Conservation (phyloP, 2,329 filamentous ascomycete species). For the Microdochium nivale region DNA sequence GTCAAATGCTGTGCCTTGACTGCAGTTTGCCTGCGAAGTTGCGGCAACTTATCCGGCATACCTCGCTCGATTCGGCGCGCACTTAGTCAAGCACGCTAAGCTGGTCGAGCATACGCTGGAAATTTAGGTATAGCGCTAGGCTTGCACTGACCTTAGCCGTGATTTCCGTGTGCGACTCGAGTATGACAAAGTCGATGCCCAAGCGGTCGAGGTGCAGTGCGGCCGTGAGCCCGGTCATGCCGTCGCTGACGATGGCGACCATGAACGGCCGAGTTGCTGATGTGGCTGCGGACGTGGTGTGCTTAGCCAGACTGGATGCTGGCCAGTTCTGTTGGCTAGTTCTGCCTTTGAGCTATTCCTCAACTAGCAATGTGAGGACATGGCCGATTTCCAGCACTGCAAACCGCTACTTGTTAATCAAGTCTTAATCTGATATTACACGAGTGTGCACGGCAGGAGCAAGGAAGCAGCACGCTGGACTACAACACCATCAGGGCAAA, state of each 20-base stretch:
- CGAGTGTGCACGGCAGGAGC: no score
- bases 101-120: constrained; percentile 30
- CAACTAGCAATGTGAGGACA: no score
- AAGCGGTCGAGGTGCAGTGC: constrained; percentile 27
- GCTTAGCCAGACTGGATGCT: neutral
- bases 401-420: no score
- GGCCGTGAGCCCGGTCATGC: constrained; percentile 26
- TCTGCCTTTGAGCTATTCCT: no score
- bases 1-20: constrained; percentile 3
- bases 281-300: neutral
- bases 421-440: no score
- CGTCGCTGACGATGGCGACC: constrained; percentile 9
- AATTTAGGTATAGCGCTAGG: constrained; percentile 26
- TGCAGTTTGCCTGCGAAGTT: neutral
- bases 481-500: no score
- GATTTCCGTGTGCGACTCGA: constrained; percentile 26
- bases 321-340: no score
- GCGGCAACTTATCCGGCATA: constrained; percentile 7
- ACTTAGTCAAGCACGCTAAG: constrained; percentile 24
- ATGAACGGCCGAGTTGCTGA: neutral
- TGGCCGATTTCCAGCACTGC: no score
- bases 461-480: no score
- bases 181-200: constrained; percentile 32
- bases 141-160: constrained; percentile 29
- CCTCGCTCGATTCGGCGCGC: constrained; percentile 2